Percentiles rank a stretch among this genome's conserved stretches.
Evolutionary conservation across 805 yeast species (phyloP).

Genomic region (Ogataea glucozyma): DNA sequence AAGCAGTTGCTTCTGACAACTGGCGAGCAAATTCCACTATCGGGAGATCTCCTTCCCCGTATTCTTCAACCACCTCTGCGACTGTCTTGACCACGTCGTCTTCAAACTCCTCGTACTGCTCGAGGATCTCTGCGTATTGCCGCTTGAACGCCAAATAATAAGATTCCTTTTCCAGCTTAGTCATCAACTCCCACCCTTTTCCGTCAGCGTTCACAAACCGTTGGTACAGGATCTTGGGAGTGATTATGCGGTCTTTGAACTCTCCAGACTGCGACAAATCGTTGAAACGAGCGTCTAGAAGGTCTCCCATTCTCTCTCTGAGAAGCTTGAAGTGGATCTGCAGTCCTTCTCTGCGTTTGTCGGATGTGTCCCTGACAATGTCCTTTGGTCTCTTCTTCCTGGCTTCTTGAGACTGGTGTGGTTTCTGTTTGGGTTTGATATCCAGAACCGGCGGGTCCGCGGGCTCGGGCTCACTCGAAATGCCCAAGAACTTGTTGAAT

Average conservation of each 20-base stretch:
- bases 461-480: background rate
- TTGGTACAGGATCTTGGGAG: conserved; percentile 31
- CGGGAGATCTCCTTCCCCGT: conserved; percentile 25
- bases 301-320: conserved; percentile 29
- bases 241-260: conserved; percentile 27
- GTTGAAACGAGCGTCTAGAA: conserved; percentile 28
- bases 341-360: conserved; percentile 2
- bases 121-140: conserved; percentile 27
- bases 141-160: conserved; percentile 35
- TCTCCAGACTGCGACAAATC: conserved; percentile 33
- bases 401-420: background rate
- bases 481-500: conserved; percentile 8
- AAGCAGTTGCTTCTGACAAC: background rate
- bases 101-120: conserved; percentile 19
- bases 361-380: background rate
- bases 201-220: conserved; percentile 24
- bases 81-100: conserved; percentile 22
- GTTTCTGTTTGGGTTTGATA: background rate
- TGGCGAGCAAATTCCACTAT: conserved; percentile 23
- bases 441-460: no score
- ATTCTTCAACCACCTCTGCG: conserved; percentile 30
- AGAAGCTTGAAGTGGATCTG: conserved; percentile 13
- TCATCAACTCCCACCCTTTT: conserved; percentile 28
- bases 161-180: conserved; percentile 23
- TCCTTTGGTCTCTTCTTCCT: conserved; percentile 7